A percentile compares a stretch with the other conserved stretches of the same genome.
Evolutionary conservation across 345 rosid genomes (phyloP).

Genomic region (Rhodamnia rubescens): DNA sequence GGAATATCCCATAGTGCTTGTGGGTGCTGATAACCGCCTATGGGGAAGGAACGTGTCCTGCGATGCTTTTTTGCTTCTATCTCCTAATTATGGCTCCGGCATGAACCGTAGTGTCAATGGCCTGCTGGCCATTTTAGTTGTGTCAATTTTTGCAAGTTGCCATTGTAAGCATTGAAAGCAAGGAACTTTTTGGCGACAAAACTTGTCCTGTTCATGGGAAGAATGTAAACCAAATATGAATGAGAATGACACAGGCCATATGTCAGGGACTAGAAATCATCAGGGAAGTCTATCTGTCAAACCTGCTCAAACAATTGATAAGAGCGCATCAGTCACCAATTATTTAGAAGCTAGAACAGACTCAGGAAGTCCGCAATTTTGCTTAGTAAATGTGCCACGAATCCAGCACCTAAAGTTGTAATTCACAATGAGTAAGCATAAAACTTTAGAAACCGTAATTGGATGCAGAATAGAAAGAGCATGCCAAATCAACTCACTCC

Average conservation of each 20-base stretch:
- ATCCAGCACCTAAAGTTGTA: conserved; percentile 20
- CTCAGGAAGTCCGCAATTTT: not conserved
- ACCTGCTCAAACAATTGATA: not conserved
- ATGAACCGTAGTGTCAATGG: not conserved
- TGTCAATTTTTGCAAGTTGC: not conserved
- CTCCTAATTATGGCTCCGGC: not conserved
- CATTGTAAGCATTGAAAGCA: not conserved
- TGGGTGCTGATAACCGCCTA: not conserved
- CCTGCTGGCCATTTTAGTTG: not conserved
- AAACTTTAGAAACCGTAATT: no score
- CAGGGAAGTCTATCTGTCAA: not conserved
- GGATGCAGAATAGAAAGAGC: not conserved
- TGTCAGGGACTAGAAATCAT: not conserved
- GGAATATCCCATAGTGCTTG: not conserved
- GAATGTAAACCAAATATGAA: not conserved
- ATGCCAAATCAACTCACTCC: not conserved
- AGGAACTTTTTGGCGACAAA: not conserved
- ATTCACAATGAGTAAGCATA: not conserved
- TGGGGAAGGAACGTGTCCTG: not conserved
- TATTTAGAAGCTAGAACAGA: not conserved
- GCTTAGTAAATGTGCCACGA: conserved; percentile 14
- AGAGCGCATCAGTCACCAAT: not conserved
- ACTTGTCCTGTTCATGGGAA: not conserved
- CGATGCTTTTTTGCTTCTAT: not conserved
- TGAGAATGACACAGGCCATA: not conserved